A percentile compares a stretch with the other conserved stretches of the same genome.
These are phyloP conservation scores for Oemleria cerasiformis DNA, from an alignment of 306 rosid species.

Conservation along the genomic window DNA sequence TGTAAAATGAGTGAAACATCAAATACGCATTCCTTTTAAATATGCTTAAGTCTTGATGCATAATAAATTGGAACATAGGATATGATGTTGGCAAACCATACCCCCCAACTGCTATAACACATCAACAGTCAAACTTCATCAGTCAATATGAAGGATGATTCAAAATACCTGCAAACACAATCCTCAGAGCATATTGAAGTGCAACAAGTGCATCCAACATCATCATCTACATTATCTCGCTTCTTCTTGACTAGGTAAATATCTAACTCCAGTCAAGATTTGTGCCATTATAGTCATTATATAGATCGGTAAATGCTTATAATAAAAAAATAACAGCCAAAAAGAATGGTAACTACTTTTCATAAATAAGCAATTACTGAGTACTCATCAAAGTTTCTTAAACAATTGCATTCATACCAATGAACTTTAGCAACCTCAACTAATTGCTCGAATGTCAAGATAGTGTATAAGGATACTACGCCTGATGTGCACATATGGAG, in stretches of 20 bases:
- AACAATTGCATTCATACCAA: slow-evolving; percentile 13
- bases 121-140: not conserved
- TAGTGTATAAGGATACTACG: slow-evolving; percentile 70
- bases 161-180: slow-evolving; percentile 84
- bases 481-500: slow-evolving; percentile 69
- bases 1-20: not conserved
- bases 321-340: not conserved
- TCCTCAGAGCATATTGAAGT: slow-evolving; percentile 58
- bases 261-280: slow-evolving; percentile 61
- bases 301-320: not conserved
- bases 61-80: not conserved
- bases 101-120: not conserved
- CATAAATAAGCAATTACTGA: slow-evolving; percentile 12
- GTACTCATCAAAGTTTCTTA: not conserved
- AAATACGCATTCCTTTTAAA: not conserved
- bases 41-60: not conserved
- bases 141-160: slow-evolving; percentile 6
- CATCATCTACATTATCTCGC: slow-evolving; percentile 69
- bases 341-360: not conserved
- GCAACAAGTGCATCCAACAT: slow-evolving; percentile 73
- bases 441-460: slow-evolving; percentile 21
- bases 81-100: not conserved
- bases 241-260: slow-evolving; percentile 79
- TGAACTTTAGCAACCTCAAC: slow-evolving; percentile 4
- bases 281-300: slow-evolving; percentile 16